phyloP scores from a whole-genome alignment of 352 stramenopile species.

The Nothophytophthora sp. region DNA sequence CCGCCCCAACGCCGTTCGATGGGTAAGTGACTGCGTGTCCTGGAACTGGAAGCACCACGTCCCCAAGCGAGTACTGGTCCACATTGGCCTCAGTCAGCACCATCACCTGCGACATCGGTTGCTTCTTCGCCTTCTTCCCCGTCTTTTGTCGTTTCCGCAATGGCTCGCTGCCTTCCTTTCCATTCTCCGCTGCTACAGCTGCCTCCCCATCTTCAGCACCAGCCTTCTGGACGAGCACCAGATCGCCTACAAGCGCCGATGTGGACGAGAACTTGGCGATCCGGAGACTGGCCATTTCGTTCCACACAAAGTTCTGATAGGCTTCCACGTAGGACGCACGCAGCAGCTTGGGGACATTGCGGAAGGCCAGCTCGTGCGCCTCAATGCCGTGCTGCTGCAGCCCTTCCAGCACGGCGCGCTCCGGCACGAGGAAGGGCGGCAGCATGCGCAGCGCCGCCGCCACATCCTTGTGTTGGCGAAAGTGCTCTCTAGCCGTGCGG shows the following conservation, averaged over 20 bases:
- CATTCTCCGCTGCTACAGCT: conserved; percentile 7
- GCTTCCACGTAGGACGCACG: conserved; percentile 69
- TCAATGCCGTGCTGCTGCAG: conserved; percentile 76
- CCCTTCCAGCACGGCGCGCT: conserved; percentile 74
- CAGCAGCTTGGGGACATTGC: conserved; percentile 60
- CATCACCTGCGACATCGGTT: conserved; percentile 30
- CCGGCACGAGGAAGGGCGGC: conserved; percentile 66
- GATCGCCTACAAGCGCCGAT: conserved; percentile 86
- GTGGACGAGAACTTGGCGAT: conserved; percentile 67
- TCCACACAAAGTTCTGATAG: conserved; percentile 96
- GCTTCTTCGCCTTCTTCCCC: conserved; percentile 16
- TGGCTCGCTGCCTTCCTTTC: conserved; percentile 13
- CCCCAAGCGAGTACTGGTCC: conserved; percentile 85
- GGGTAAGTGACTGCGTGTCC: conserved; percentile 90
- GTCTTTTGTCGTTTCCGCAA: conserved; percentile 38
- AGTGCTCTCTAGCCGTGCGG: conserved; percentile 72
- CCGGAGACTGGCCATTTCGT: conserved; percentile 92
- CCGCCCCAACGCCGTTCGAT: conserved; percentile 56
- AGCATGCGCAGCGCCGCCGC: conserved; percentile 75
- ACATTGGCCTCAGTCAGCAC: conserved; percentile 88
- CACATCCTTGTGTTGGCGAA: conserved; percentile 84
- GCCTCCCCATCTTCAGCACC: conserved; percentile 11
- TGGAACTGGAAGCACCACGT: conserved; percentile 95
- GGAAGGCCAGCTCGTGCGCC: conserved; percentile 71
- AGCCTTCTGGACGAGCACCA: conserved; percentile 63